Evolutionary conservation across 2,329 filamentous ascomycete genomes (phyloP).

Genomic region (Fusarium avenaceum): DNA sequence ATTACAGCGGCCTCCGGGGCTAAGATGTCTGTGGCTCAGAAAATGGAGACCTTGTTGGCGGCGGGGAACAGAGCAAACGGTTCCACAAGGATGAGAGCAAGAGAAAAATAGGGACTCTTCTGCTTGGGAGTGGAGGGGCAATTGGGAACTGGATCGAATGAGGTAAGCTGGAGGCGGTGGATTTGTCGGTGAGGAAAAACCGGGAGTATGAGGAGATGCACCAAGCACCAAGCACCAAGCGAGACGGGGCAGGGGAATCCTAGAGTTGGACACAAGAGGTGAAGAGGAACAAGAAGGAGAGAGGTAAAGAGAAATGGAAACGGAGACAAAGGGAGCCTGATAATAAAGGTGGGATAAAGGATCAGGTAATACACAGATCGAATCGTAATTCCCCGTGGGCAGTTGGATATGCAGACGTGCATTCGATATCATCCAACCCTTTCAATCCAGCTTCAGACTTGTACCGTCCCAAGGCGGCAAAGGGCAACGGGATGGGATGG

Average conservation of each 20-base stretch:
- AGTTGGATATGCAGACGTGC: slow-evolving; percentile 4
- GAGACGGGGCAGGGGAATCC: slow-evolving; percentile 30
- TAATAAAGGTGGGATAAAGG: slow-evolving; percentile 13
- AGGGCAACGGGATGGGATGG: slow-evolving; percentile 20
- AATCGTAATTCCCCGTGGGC: slow-evolving; percentile 18
- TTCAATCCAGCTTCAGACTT: slow-evolving; percentile 8
- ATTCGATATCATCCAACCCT: slow-evolving; percentile 1
- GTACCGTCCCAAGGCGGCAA: slow-evolving; percentile 29
- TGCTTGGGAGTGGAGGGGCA: slow-evolving; percentile 14
- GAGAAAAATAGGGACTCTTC: slow-evolving; percentile 23
- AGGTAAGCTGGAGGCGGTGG: slow-evolving; percentile 38
- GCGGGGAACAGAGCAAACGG: slow-evolving; percentile 31
- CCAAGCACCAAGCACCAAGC: neutral
- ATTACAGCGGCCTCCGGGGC: slow-evolving; percentile 42
- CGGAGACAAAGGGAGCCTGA: slow-evolving; percentile 2
- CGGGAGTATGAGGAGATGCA: slow-evolving; percentile 14
- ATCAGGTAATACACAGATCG: slow-evolving; percentile 6
- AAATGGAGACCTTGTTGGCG: slow-evolving; percentile 27
- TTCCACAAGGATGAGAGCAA: neutral
- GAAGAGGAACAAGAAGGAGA: slow-evolving; percentile 6
- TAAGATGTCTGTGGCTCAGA: slow-evolving; percentile 31
- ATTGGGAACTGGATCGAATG: slow-evolving; percentile 13
- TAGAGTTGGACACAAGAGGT: slow-evolving; percentile 8
- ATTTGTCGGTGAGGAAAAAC: slow-evolving; percentile 44
- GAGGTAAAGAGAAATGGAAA: neutral